phyloP scores from a whole-genome alignment of 441 rosid species.

The Macaranga tanarius region DNA sequence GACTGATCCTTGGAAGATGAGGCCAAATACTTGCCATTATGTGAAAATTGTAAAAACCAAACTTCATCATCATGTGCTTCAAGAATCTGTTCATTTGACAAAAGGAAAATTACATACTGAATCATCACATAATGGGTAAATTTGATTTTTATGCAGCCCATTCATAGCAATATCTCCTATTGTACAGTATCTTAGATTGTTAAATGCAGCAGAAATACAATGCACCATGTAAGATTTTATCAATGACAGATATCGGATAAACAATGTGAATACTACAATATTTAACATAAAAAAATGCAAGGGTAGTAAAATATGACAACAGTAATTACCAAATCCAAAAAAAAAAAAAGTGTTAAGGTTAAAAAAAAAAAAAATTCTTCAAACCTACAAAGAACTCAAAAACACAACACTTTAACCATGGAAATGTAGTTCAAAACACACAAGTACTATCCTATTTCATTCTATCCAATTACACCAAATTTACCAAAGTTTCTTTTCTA shows the following conservation, averaged over 20 bases:
- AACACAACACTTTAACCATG: not conserved
- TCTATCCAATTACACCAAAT: not conserved
- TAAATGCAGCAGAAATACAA: not conserved
- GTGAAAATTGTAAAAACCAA: constrained; percentile 95
- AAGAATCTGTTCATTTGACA: constrained; percentile 59
- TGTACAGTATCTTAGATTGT: not conserved
- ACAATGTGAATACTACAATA: constrained; percentile 1
- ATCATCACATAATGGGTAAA: not conserved
- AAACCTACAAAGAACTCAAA: not conserved
- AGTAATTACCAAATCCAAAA: not conserved
- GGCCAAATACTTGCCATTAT: constrained; percentile 82
- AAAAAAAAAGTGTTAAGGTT: not conserved
- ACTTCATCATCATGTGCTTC: constrained; percentile 85
- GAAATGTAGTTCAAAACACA: not conserved
- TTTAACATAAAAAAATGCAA: not conserved
- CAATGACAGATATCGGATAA: not conserved
- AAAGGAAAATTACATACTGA: constrained; percentile 9
- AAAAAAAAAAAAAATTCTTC: not conserved
- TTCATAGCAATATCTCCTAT: not conserved
- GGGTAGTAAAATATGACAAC: not conserved
- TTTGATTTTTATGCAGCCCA: not conserved
- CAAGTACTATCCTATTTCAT: not conserved
- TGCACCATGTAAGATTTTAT: not conserved
- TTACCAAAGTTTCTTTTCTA: constrained; percentile 16
- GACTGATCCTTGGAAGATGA: constrained; percentile 82